Base-by-base conservation (phyloP, 2,329 filamentous ascomycete species). In the Pyrenochaeta sp. region DNA sequence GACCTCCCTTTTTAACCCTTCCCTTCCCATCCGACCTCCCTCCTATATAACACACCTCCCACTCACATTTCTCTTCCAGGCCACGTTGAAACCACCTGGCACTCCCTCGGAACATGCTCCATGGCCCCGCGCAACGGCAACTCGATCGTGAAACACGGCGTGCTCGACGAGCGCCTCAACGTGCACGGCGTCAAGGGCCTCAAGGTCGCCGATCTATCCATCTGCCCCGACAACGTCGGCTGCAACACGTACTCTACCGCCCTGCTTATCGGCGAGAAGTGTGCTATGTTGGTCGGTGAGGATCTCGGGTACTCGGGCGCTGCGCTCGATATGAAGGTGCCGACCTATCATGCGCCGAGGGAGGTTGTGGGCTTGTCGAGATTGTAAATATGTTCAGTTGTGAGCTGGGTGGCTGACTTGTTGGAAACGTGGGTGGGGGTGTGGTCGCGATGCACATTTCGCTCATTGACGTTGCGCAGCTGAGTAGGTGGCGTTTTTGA, bases 51-150 rank as follows among this genome's bases (percentile, higher is more conserved):
- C 13, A 24, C 37, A 25, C 30, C 43, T 12, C 27, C 3, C 19
- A 25, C 28, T 24, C 32, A 36, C 28, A 50, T 58, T 63, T 52
- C 27, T 3, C 12, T 42, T 1, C 27, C 39, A 75, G 72, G 72
- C 60, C 90, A 92, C 72, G 88, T 90, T 48, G 90, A 92, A 79
- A 91, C 88, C 49, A 92, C 90, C 37, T 91, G 90, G 89, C 89
- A 91, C 80, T 78, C 79, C 19, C 80, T 87, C 6, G 84, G 85
- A 39, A 92, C 90, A 1, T 92, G 90, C 79, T 91, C 88, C 51
- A 93, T 93, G 89, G 90, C 89, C 0, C 91, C 91, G 4, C 84
- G 80, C 59, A 85, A 92, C 70, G 91, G 91, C 58, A 93, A 92
- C 81, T 88, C 85, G 69, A 91, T 93, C 70, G 90, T 93, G 75